These are phyloP conservation scores for Pyrenophora tritici-repentis DNA, from an alignment of 2,329 filamentous ascomycete species.

Conservation along the genomic window DNA sequence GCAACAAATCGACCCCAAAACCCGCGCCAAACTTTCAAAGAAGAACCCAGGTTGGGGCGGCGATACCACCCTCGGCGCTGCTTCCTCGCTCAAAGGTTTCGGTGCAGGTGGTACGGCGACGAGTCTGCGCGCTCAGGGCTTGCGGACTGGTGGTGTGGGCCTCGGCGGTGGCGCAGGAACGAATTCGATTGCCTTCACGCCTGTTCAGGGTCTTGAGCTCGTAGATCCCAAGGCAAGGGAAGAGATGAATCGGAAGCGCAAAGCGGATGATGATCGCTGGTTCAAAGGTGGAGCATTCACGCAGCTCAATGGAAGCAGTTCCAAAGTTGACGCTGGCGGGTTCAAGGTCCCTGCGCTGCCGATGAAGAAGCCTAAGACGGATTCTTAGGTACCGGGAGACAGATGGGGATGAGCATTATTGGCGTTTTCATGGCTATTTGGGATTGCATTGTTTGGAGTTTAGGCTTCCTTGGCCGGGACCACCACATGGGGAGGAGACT, in stretches of 20 bases:
- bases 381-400: constrained; percentile 4
- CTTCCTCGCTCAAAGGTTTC: constrained; percentile 78
- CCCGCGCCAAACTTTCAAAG: constrained; percentile 87
- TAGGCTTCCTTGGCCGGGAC: too few relatives aligned
- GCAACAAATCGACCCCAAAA: constrained; percentile 89
- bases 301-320: constrained; percentile 64
- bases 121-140: constrained; percentile 76
- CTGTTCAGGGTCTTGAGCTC: constrained; percentile 90
- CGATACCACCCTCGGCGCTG: constrained; percentile 56
- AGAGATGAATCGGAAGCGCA: constrained; percentile 85
- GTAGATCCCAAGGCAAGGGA: constrained; percentile 91
- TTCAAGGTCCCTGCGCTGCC: constrained; percentile 86
- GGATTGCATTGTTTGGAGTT: background rate
- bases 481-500: too few relatives aligned
- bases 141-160: constrained; percentile 82
- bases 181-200: constrained; percentile 88
- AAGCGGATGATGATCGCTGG: constrained; percentile 93
- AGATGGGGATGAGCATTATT: too few relatives aligned
- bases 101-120: constrained; percentile 68
- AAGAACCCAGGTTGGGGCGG: constrained; percentile 97
- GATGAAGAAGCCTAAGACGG: constrained; percentile 64
- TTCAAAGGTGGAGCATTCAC: constrained; percentile 98
- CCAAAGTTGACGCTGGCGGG: constrained; percentile 61
- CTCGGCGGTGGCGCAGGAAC: constrained; percentile 66
- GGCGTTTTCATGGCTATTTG: too few relatives aligned